Evolutionary conservation across 1,284 basidiomycete genomes (phyloP).

Genomic region (Laetiporus sulphureus): DNA sequence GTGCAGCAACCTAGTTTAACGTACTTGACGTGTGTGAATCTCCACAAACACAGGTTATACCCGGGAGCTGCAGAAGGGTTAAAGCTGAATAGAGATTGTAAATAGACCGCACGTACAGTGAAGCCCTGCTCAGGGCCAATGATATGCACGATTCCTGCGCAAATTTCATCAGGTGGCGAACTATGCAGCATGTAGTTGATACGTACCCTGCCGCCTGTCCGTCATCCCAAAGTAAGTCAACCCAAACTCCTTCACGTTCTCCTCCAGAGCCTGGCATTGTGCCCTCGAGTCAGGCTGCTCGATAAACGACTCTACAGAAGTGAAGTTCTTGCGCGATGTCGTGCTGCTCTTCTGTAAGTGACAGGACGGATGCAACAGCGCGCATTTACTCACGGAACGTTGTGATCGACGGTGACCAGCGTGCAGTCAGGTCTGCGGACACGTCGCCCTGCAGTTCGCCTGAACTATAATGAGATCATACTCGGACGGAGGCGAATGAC

Average conservation of each 20-base stretch:
- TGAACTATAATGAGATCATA: conserved; percentile 22
- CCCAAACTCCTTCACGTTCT: conserved; percentile 94
- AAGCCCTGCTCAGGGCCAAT: conserved; percentile 98
- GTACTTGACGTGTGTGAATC: conserved; percentile 91
- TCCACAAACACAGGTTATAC: conserved; percentile 93
- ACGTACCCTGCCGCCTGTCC: conserved; percentile 81
- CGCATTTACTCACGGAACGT: conserved; percentile 89
- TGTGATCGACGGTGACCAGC: conserved; percentile 93
- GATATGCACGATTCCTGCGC: conserved; percentile 85
- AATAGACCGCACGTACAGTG: conserved; percentile 48
- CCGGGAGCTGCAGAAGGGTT: conserved; percentile 63
- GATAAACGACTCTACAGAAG: conserved; percentile 74
- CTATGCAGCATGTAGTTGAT: conserved; percentile 6
- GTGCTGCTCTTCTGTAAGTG: conserved; percentile 45
- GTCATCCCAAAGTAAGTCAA: conserved; percentile 94
- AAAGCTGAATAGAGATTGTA: neutral
- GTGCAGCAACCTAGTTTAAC: conserved; percentile 20
- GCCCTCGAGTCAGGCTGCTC: conserved; percentile 85
- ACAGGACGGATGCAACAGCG: neutral
- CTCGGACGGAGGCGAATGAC: neutral
- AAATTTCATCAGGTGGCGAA: conserved; percentile 1
- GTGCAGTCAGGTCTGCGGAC: conserved; percentile 93
- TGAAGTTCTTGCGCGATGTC: conserved; percentile 80
- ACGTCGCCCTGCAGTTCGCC: conserved; percentile 73
- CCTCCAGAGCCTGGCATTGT: conserved; percentile 89